Evolutionary conservation across 2,329 filamentous ascomycete genomes (phyloP).

Genomic region (Pseudocercospora crystallina): DNA sequence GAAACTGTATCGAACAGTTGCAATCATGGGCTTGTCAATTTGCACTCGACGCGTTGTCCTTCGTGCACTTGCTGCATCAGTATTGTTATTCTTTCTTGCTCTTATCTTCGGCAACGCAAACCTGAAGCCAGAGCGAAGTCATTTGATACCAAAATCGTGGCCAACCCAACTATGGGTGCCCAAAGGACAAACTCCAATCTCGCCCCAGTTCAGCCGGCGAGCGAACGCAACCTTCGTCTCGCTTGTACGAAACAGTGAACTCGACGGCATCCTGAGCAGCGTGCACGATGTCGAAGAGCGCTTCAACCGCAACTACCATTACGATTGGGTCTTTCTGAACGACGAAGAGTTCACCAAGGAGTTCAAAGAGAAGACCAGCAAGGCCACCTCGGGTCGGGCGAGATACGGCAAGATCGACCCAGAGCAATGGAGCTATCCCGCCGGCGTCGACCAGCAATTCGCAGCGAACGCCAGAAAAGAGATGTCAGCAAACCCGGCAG

Average conservation of each 20-base stretch:
- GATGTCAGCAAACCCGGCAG: neutral
- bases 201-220: too few species aligned
- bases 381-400: neutral
- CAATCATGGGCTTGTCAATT: too few species aligned
- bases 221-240: slow-evolving; percentile 85
- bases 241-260: slow-evolving; percentile 74
- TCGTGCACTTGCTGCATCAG: too few species aligned
- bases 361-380: neutral
- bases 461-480: neutral
- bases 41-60: too few species aligned
- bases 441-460: neutral
- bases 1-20: too few species aligned
- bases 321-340: slow-evolving; percentile 5
- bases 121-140: too few species aligned
- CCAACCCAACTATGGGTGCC: too few species aligned
- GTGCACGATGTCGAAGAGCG: slow-evolving; percentile 79
- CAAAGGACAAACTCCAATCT: too few species aligned
- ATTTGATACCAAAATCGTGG: too few species aligned
- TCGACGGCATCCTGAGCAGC: slow-evolving; percentile 93
- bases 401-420: neutral
- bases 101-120: too few species aligned
- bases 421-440: slow-evolving; percentile 3
- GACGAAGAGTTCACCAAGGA: slow-evolving; percentile 4
- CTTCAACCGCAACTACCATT: neutral
- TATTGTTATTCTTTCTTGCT: too few species aligned